These are phyloP conservation scores for Wickerhamomyces sp. DNA, from an alignment of 1,139 yeast genomes.

Conservation along the genomic window DNA sequence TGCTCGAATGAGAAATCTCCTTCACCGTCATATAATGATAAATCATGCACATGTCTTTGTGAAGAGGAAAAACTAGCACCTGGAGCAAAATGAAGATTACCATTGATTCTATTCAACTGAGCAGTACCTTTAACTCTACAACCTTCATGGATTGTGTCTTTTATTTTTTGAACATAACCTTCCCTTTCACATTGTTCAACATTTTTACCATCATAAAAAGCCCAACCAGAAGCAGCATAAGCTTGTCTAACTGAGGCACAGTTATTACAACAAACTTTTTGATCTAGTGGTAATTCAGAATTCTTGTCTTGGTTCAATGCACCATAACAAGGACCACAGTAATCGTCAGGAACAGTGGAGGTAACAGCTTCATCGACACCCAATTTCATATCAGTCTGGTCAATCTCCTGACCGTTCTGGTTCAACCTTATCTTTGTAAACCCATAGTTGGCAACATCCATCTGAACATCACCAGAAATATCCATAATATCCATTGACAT, in stretches of 20 bases:
- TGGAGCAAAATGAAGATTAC: slow-evolving; percentile 93
- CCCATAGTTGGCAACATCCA: slow-evolving; percentile 66
- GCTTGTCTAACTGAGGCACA: slow-evolving; percentile 81
- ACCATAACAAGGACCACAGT: slow-evolving; percentile 93
- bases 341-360: slow-evolving; percentile 34
- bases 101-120: slow-evolving; percentile 77
- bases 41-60: slow-evolving; percentile 76
- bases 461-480: slow-evolving; percentile 76
- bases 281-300: slow-evolving; percentile 31
- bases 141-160: slow-evolving; percentile 68
- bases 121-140: slow-evolving; percentile 82
- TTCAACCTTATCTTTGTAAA: slow-evolving; percentile 66
- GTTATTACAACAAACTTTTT: slow-evolving; percentile 70
- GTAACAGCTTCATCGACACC: slow-evolving; percentile 24
- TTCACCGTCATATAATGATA: slow-evolving; percentile 58
- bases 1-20: slow-evolving; percentile 65
- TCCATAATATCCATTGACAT: slow-evolving; percentile 69
- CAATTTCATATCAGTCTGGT: slow-evolving; percentile 27
- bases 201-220: slow-evolving; percentile 79
- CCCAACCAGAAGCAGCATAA: slow-evolving; percentile 77
- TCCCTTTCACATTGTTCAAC: slow-evolving; percentile 88
- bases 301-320: slow-evolving; percentile 61
- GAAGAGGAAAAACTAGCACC: slow-evolving; percentile 55
- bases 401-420: slow-evolving; percentile 37
- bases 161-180: slow-evolving; percentile 66